Evolutionary conservation across 495 filamentous ascomycete species (phyloP).

Genomic region (Penicillium silybi): DNA sequence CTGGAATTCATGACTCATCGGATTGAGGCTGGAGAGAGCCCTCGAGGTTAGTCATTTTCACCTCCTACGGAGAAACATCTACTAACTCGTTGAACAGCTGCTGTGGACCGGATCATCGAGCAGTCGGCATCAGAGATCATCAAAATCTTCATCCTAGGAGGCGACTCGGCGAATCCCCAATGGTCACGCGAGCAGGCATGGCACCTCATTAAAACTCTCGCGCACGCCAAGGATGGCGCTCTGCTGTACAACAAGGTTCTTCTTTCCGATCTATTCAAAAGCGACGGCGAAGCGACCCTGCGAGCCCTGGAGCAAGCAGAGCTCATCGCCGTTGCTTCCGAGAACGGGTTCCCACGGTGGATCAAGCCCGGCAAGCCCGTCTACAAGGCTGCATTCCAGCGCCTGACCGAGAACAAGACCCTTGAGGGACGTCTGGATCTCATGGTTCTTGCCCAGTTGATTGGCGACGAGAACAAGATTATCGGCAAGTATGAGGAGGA

Average conservation of each 20-base stretch:
- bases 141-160: conserved; percentile 80
- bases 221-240: conserved; percentile 44
- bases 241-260: conserved; percentile 82
- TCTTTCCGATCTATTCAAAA: conserved; percentile 66
- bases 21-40: conserved; percentile 86
- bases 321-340: conserved; percentile 72
- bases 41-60: conserved; percentile 45
- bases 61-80: not conserved
- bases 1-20: conserved; percentile 87
- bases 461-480: conserved; percentile 64
- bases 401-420: conserved; percentile 65
- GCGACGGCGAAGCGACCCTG: conserved; percentile 64
- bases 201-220: conserved; percentile 75
- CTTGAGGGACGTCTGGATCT: conserved; percentile 73
- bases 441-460: conserved; percentile 59
- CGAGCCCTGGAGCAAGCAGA: conserved; percentile 82
- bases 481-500: conserved; percentile 82
- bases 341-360: conserved; percentile 67
- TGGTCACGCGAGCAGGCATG: conserved; percentile 88
- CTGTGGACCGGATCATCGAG: conserved; percentile 85
- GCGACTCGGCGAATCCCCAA: conserved; percentile 36
- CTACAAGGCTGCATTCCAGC: conserved; percentile 75
- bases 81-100: conserved; percentile 45
- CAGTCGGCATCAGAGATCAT: conserved; percentile 85
- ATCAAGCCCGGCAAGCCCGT: conserved; percentile 85